Percentiles rank a stretch among this genome's conserved stretches.
phyloP scores from a whole-genome alignment of 2,329 filamentous ascomycete genomes.

The Stemphylium beticola region DNA sequence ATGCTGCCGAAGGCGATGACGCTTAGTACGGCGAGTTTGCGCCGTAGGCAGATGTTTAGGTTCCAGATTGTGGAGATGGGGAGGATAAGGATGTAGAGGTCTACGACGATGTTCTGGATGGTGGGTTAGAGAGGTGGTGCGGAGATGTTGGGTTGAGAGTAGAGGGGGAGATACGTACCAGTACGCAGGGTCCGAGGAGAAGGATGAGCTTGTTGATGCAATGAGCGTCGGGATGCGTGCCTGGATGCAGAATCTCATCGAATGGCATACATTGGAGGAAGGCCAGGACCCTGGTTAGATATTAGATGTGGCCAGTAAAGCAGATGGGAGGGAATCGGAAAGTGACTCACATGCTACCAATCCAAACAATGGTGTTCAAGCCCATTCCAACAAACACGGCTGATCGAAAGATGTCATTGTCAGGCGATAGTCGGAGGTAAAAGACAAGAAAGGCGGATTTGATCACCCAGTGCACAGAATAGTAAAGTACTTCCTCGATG shows the following conservation, averaged over 20 bases:
- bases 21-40: conserved; percentile 3
- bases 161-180: not conserved
- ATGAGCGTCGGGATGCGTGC: not conserved
- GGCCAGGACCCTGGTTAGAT: not conserved
- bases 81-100: conserved; percentile 3
- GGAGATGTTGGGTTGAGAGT: not conserved
- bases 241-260: conserved; percentile 7
- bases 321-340: not conserved
- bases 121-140: not conserved
- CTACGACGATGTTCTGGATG: conserved; percentile 5
- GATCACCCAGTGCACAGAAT: conserved; percentile 8
- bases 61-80: conserved; percentile 4
- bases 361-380: not conserved
- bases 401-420: not conserved
- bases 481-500: conserved; percentile 4
- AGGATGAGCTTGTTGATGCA: conserved; percentile 5
- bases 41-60: not conserved
- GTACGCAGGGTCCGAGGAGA: not conserved
- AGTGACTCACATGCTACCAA: not conserved
- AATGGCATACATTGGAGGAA: conserved; percentile 6
- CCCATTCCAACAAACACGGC: conserved; percentile 1
- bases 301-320: not conserved
- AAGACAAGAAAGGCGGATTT: conserved; percentile 7
- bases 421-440: conserved; percentile 4
- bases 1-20: conserved; percentile 7